Conservation (phyloP, 768 basidiomycete genomes). For the Suillus lakei region DNA sequence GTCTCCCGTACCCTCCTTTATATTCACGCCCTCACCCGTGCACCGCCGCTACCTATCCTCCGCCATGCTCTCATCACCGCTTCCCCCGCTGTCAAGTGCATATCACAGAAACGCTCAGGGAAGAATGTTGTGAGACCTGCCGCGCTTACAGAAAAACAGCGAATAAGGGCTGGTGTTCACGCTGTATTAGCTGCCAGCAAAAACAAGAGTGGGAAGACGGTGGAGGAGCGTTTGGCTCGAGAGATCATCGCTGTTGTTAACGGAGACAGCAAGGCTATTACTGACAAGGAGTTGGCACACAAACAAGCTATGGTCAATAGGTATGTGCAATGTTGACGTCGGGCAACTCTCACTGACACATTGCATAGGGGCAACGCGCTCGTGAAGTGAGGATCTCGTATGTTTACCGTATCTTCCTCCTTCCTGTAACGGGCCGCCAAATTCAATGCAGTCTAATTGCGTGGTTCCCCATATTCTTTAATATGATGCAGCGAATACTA, state of each 20-base stretch:
- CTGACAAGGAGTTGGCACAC: conserved; percentile 66
- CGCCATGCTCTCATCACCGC: conserved; percentile 70
- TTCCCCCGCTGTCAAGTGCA: conserved; percentile 70
- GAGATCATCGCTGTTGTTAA: conserved; percentile 78
- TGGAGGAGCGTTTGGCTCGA: conserved; percentile 75
- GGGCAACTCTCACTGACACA: conserved; percentile 12
- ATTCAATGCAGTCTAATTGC: neutral
- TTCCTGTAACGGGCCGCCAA: neutral
- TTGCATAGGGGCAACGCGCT: conserved; percentile 24
- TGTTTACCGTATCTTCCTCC: neutral
- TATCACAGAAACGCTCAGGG: conserved; percentile 62
- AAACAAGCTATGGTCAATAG: conserved; percentile 77
- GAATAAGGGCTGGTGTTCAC: conserved; percentile 67
- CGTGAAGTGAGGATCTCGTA: neutral
- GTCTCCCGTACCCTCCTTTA: conserved; percentile 68
- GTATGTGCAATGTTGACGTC: conserved; percentile 43
- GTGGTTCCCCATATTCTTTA: neutral
- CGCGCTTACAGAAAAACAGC: conserved; percentile 81
- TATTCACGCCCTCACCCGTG: conserved; percentile 75
- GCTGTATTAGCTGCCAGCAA: conserved; percentile 75
- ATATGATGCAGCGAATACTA: neutral
- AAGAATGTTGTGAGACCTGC: conserved; percentile 72
- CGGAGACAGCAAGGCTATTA: conserved; percentile 61
- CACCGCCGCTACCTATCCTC: conserved; percentile 81
- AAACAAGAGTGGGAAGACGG: conserved; percentile 54